These are phyloP conservation scores for Rhodocollybia butyracea DNA, from an alignment of 768 basidiomycete species.

Conservation along the genomic window DNA sequence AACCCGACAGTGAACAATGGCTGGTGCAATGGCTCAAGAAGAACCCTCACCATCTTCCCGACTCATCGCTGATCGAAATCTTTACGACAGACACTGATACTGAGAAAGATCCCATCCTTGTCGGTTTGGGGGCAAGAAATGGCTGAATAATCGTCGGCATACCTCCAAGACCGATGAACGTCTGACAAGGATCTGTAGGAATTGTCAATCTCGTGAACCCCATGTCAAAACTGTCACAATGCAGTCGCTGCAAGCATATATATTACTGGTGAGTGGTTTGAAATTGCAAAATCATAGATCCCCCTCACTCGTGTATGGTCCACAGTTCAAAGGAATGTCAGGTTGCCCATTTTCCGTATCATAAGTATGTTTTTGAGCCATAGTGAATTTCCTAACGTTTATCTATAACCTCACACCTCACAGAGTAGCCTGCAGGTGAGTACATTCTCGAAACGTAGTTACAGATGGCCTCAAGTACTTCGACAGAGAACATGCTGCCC, in stretches of 20 bases:
- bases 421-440: too few relatives aligned
- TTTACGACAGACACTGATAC: slow-evolving; percentile 7
- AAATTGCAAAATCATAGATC: too few relatives aligned
- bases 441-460: neutral
- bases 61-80: neutral
- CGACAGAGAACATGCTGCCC: neutral
- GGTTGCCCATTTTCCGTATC: too few relatives aligned
- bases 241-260: neutral
- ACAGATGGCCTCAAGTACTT: neutral
- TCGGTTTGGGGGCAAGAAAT: slow-evolving; percentile 14
- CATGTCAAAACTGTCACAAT: neutral
- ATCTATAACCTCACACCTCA: too few relatives aligned
- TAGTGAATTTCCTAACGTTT: too few relatives aligned
- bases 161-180: slow-evolving; percentile 15
- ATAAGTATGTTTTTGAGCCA: too few relatives aligned
- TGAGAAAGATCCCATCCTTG: slow-evolving; percentile 12
- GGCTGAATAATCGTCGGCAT: slow-evolving; percentile 14
- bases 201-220: slow-evolving; percentile 10
- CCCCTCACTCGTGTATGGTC: too few relatives aligned
- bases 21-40: slow-evolving; percentile 18
- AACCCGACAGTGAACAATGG: slow-evolving; percentile 10
- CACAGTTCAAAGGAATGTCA: too few relatives aligned
- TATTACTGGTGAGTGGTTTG: too few relatives aligned
- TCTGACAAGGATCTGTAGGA: slow-evolving; percentile 13
- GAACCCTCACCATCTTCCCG: slow-evolving; percentile 10